phyloP scores from a whole-genome alignment of 805 yeast species.

The Candida fluviatilis region DNA sequence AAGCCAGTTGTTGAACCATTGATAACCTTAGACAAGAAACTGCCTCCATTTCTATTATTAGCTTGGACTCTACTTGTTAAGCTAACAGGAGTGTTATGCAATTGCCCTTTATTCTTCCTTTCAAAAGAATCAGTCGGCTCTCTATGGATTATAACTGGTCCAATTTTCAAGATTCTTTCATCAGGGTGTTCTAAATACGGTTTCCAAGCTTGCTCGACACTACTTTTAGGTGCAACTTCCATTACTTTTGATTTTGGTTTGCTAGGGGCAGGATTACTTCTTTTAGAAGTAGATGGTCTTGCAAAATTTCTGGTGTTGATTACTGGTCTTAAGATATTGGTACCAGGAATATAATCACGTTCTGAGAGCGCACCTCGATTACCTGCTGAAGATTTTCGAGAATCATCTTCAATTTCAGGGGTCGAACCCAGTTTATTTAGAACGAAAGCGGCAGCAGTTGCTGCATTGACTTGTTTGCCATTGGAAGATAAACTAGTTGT shows the following conservation, averaged over 20 bases:
- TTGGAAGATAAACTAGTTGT: constrained; percentile 4
- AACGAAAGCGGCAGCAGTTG: constrained; percentile 39
- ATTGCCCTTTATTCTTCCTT: constrained; percentile 50
- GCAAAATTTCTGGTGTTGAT: constrained; percentile 34
- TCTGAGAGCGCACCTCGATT: constrained; percentile 13
- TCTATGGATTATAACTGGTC: constrained; percentile 45
- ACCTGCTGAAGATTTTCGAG: constrained; percentile 13
- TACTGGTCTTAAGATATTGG: constrained; percentile 52
- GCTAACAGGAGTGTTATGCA: constrained; percentile 59
- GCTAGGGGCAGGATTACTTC: background rate
- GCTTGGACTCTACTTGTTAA: constrained; percentile 21
- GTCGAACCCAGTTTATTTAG: constrained; percentile 25
- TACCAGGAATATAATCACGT: constrained; percentile 55
- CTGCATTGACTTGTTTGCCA: constrained; percentile 24
- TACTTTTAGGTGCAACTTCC: constrained; percentile 44
- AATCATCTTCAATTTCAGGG: constrained; percentile 20
- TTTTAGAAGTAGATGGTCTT: constrained; percentile 7
- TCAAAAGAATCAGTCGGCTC: constrained; percentile 50
- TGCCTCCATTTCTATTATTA: constrained; percentile 14
- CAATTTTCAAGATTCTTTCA: constrained; percentile 58
- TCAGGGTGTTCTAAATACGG: constrained; percentile 48
- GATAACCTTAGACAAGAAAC: constrained; percentile 36
- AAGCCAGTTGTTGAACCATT: constrained; percentile 27
- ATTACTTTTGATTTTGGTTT: constrained; percentile 24
- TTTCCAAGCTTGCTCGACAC: constrained; percentile 58